Conservation (phyloP, 495 filamentous ascomycete genomes). For the Copromyces sp. region DNA sequence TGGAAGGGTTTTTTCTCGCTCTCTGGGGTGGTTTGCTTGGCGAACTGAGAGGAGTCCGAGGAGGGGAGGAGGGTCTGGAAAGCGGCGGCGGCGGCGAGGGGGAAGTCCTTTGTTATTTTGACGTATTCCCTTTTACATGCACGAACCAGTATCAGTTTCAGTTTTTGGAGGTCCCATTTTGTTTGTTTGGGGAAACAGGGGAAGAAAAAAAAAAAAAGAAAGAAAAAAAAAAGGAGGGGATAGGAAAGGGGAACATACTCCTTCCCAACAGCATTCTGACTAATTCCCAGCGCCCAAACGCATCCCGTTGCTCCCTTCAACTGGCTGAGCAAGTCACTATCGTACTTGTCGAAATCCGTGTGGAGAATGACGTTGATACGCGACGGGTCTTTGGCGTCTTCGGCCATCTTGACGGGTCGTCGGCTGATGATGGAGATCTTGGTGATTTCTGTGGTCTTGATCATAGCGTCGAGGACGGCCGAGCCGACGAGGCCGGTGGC, state of each 20-base stretch:
- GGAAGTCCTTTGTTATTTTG: conserved; percentile 54
- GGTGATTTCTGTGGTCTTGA: conserved; percentile 43
- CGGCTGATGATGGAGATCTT: conserved; percentile 58
- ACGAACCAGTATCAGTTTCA: neutral
- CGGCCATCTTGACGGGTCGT: conserved; percentile 52
- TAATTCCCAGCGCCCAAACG: conserved; percentile 63
- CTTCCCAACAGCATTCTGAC: conserved; percentile 45
- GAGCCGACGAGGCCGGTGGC: conserved; percentile 65
- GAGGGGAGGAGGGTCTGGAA: conserved; percentile 45
- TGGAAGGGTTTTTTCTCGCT: conserved; percentile 36
- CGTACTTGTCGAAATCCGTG: conserved; percentile 52
- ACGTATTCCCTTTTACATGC: conserved; percentile 45
- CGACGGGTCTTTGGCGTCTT: conserved; percentile 44
- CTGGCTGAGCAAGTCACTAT: conserved; percentile 42
- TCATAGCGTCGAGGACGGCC: conserved; percentile 52
- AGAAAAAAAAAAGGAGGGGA: neutral
- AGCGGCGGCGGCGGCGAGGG: conserved; percentile 43
- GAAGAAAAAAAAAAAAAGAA: no score
- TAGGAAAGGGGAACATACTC: conserved; percentile 33
- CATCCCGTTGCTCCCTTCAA: conserved; percentile 54
- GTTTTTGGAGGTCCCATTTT: neutral
- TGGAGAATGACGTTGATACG: conserved; percentile 53
- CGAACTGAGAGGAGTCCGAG: conserved; percentile 18
- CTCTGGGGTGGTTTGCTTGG: conserved; percentile 6
- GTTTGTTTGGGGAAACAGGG: neutral